Evolutionary conservation across 1,139 yeast species (phyloP), one percentile per base, ranked within the genome.

Genomic region (Diutina sp.): DNA sequence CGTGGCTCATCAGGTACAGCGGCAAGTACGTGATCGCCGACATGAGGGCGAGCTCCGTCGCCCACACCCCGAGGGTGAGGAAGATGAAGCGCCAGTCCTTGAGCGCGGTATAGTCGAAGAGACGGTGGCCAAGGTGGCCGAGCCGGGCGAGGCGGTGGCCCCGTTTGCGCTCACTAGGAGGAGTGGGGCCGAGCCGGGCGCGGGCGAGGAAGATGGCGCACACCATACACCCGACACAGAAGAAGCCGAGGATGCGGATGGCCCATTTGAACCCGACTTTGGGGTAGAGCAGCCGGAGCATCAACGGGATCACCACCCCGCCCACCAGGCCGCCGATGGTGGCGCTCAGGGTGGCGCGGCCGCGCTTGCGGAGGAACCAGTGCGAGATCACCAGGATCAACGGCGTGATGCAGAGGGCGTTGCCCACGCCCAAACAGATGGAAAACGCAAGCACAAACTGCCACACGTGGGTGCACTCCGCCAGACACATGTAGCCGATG

Each of bases 321-420:
- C 72, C 72, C n/a, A 68, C 44, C 5, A 68, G 69, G 30, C 72
- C 70, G 1, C 72, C 72, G 16, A 66, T 62, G 56, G 67, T 67
- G 3, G 67, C 66, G 0, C 62, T 25, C 2, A 72, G 71, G 44
- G 67, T 62, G 5, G 69, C 71, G 45, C 64, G 60, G 1, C 69
- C 70, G 35, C 72, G 56, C 32, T 60, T 61, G 25, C 55, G 58
- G 16, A 60, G 59, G 58, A 66, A 69, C 61, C 64, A 68, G 55
- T 69, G 73, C 55, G 68, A 64, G 14, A 66, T 54, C 1, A 63
- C 63, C 11, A 84, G 81, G 14, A 82, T 72, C 57, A 81, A 68
- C 0, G 87, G 87, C 5, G 82, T 74, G 70, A 82, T 76, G 30
- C 81, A 72, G 38, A 82, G 64, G 0, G 85, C 85, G 51, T 79